phyloP scores from a whole-genome alignment of 108 stramenopile species.

The Fragilaria radians region DNA sequence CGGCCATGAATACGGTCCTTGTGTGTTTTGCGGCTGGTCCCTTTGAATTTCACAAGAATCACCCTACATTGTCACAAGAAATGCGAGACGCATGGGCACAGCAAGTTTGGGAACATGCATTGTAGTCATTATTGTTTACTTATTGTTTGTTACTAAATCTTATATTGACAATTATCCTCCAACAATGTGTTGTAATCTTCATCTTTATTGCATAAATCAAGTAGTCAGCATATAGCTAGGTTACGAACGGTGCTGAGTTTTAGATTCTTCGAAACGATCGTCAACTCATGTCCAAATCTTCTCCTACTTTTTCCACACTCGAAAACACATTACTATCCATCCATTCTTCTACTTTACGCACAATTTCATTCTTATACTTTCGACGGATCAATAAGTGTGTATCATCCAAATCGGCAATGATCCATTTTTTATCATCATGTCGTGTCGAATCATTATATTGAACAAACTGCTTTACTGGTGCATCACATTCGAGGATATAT shows the following conservation, averaged over 20 bases:
- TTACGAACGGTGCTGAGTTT: too few species aligned
- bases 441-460: conserved; percentile 57
- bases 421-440: conserved; percentile 73
- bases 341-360: conserved; percentile 71
- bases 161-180: too few species aligned
- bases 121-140: neutral
- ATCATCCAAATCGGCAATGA: conserved; percentile 76
- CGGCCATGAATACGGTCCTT: conserved; percentile 77
- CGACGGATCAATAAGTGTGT: conserved; percentile 68
- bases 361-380: conserved; percentile 49
- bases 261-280: neutral
- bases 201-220: neutral
- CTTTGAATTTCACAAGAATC: conserved; percentile 69
- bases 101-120: conserved; percentile 26
- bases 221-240: too few species aligned
- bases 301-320: conserved; percentile 52
- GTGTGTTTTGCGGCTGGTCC: conserved; percentile 87
- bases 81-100: conserved; percentile 72
- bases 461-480: conserved; percentile 78
- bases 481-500: conserved; percentile 74
- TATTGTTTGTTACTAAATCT: neutral
- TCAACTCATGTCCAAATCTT: conserved; percentile 28
- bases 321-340: conserved; percentile 52
- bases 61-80: conserved; percentile 65
- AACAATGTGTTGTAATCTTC: neutral